Evolutionary conservation across 2,329 filamentous ascomycete species (phyloP), one percentile per base, ranked within the genome.

Genomic region (Fonsecaea monophora): DNA sequence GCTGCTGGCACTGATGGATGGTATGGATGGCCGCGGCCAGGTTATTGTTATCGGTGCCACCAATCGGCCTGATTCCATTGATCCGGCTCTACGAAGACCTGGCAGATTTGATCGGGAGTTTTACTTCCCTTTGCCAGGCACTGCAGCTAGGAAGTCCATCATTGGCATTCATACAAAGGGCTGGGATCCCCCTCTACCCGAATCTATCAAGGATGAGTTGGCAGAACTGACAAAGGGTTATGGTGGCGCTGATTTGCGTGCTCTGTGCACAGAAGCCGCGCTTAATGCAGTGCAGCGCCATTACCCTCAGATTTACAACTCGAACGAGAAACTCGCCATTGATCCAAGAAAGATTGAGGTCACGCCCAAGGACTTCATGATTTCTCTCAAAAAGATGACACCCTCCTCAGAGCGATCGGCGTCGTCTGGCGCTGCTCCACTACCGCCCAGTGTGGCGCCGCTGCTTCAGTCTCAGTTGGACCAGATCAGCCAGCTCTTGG

Each of bases 1-100:
- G 1, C 81, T 97, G n/a, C 83, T 97, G 67, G 94, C 94, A 0
- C 80, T 97, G 74, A 97, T 97, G 94, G 94, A 97, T 78, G 94
- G 94, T 70, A 97, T 97, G 94, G 94, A 97, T 75, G 94, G 93
- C n/a, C 90, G 94, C 77, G 94, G 94, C 35, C 95, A 99, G 78
- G 95, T 99, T 68, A 96, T 99, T 76, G 94, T 99, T 40, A 98
- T 99, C 74, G 95, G 95, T 71, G 95, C 95, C n/a, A 99, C 94
- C 65, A 99, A 99, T 77, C 89, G 94, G 71, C 94, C 95, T 0
- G 94, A 98, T 78, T 96, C 95, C 60, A 94, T 99, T 68, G 94
- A 99, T 77, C 94, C 94, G 72, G 94, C 94, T n/a, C 85, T 99
- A 66, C 90, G 95, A 68, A 89, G 94, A 59, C 94, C 95, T 21